A percentile compares a stretch with the other conserved stretches of the same genome.
Conservation (phyloP, 225 moss, liverwort and hornwort genomes). For the Neckera pumila region DNA sequence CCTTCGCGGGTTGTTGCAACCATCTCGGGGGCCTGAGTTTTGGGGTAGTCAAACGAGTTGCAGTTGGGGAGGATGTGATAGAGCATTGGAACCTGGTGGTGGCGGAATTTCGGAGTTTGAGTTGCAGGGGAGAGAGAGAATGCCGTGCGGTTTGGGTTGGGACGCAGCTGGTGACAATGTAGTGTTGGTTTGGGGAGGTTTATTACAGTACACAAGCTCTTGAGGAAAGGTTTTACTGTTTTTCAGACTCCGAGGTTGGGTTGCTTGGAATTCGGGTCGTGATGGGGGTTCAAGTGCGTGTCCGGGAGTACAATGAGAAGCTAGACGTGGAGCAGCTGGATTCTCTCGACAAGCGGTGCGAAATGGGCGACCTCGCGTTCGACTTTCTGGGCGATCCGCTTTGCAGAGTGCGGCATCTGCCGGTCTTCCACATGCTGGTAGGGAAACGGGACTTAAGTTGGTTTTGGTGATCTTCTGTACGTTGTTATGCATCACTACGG, state of each 20-base stretch:
- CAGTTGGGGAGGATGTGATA: not conserved
- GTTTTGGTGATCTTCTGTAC: not conserved
- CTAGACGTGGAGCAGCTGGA: conserved; percentile 58
- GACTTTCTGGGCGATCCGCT: conserved; percentile 90
- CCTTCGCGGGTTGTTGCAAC: not conserved
- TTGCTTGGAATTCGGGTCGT: not conserved
- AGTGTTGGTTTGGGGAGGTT: not conserved
- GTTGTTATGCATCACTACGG: not conserved
- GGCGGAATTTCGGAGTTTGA: not conserved
- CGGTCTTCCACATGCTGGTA: conserved; percentile 80
- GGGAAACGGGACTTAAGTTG: not conserved
- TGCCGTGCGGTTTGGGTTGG: not conserved
- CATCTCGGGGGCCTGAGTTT: too few relatives aligned
- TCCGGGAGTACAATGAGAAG: conserved; percentile 16
- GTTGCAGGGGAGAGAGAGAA: not conserved
- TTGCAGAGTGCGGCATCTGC: conserved; percentile 77
- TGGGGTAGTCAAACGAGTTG: not conserved
- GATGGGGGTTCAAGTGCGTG: conserved; percentile 1
- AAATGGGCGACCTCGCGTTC: conserved; percentile 60
- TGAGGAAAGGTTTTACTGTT: not conserved
- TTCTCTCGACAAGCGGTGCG: conserved; percentile 60
- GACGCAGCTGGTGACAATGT: conserved; percentile 11
- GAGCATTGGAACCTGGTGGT: not conserved
- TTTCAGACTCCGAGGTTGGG: not conserved
- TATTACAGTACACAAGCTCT: not conserved